Base-by-base conservation (phyloP, 495 filamentous ascomycete genomes). In the Platismatia glauca region DNA sequence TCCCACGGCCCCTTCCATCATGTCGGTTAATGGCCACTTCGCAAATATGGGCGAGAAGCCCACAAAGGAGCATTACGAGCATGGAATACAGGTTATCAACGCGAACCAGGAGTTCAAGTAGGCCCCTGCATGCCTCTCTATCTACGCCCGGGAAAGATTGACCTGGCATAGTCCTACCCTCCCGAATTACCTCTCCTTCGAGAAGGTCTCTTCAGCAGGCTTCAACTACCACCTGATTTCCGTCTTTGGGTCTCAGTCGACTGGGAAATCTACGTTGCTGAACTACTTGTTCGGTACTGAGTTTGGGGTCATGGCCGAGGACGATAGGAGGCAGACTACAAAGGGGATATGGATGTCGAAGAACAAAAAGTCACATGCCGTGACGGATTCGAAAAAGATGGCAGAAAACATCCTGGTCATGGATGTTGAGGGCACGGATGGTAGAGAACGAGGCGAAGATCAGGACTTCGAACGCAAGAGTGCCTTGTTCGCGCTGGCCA, bases 341-440 rank as follows among this genome's bases (percentile, higher is more conserved):
- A 98, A 97, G 78, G 94, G 94, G 68, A 98, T 97, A 72, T 98
- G 94, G 94, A 85, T 98, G 85, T 95, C 91, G 61, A 95, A 95
- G 74, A 97, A 97, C 71, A 91, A 94, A 76, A 72, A 70, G 20
- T 69, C 64, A 34, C 66, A 69, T 12, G 70, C 70, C 1, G 71
- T 71, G 35, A 71, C 71, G 44, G 71, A 70, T 7, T 71, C 70
- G 13, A 71, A 74, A 46, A 73, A 75, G 55, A 97, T 97, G 93
- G 92, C 91, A 67, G 90, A 95, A 61, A 98, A 98, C 71, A 97
- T 98, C 70, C 76, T 98, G 64, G 93, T 98, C 66, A 98, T 98
- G 94, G 94, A 98, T 72, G 94, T 98, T 48, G 94, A 98, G 74
- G 94, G 94, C 67, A 98, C 94, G 15, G 94, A 98, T 75, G 94